A percentile compares a stretch with the other conserved stretches of the same genome.
Conservation (phyloP, 305 asterid species). For the Fraxinus albicans region DNA sequence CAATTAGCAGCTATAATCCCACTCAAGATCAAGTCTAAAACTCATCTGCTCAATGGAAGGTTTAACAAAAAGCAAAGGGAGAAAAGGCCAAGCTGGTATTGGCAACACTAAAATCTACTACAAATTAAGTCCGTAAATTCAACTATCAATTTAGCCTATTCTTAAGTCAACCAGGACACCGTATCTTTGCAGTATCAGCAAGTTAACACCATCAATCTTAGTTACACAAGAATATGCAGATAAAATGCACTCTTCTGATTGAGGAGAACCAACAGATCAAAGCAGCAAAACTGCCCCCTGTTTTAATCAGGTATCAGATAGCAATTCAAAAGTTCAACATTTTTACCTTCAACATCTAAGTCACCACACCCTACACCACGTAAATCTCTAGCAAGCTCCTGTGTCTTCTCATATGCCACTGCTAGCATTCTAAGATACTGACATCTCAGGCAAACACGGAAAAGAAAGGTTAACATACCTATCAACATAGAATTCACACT, state of each 20-base stretch:
- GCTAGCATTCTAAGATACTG: conserved; percentile 97
- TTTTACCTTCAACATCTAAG: conserved; percentile 92
- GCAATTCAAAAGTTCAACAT: conserved; percentile 1
- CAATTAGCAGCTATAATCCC: not conserved
- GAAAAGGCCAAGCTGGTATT: not conserved
- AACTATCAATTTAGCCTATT: not conserved
- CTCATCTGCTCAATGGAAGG: not conserved
- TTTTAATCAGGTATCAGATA: not conserved
- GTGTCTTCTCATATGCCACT: conserved; percentile 95
- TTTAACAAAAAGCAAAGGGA: not conserved
- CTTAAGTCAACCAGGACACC: not conserved
- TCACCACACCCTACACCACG: conserved; percentile 93
- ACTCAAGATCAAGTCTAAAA: not conserved
- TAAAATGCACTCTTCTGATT: conserved; percentile 8
- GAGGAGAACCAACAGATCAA: conserved; percentile 3
- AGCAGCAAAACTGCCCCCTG: not conserved
- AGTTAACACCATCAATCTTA: conserved; percentile 10
- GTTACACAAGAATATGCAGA: conserved; percentile 18
- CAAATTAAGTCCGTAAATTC: not conserved
- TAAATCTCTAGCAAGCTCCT: conserved; percentile 85
- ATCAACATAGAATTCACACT: not conserved
- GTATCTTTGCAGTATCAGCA: not conserved
- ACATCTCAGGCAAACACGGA: conserved; percentile 24
- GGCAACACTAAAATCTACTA: not conserved
- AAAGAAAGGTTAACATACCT: conserved; percentile 27